These are phyloP conservation scores for Dothidotthia symphoricarpi DNA, from an alignment of 2,329 filamentous ascomycete genomes.

Conservation along the genomic window DNA sequence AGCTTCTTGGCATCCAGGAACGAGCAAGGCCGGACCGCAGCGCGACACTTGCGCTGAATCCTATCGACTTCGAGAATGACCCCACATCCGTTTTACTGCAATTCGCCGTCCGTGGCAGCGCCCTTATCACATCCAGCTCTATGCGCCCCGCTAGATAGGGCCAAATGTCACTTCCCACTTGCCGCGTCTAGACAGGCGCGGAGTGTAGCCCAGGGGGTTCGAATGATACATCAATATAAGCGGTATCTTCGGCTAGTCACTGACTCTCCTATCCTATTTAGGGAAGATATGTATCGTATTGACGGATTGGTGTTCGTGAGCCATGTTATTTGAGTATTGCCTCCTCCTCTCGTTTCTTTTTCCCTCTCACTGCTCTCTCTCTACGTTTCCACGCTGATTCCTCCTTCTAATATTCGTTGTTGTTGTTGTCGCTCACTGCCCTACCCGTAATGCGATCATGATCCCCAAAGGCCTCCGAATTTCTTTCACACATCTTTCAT, in stretches of 20 bases:
- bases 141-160: constrained; percentile 4
- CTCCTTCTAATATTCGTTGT: constrained; percentile 5
- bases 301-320: constrained; percentile 7
- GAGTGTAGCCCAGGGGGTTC: constrained; percentile 15
- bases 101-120: constrained; percentile 12
- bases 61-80: constrained; percentile 15
- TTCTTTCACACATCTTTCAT: constrained; percentile 27
- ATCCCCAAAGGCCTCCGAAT: constrained; percentile 30
- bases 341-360: constrained; percentile 17
- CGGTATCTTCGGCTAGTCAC: constrained; percentile 9
- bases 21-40: constrained; percentile 10
- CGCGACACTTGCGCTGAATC: constrained; percentile 13
- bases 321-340: constrained; percentile 17
- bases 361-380: constrained; percentile 9
- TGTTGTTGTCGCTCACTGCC: constrained; percentile 11
- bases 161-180: constrained; percentile 12
- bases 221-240: constrained; percentile 12
- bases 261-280: constrained; percentile 15
- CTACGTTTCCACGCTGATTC: constrained; percentile 3
- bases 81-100: constrained; percentile 17
- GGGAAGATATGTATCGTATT: constrained; percentile 14
- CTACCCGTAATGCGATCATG: constrained; percentile 32
- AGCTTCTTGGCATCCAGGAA: constrained; percentile 15
- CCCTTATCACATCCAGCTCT: constrained; percentile 16
- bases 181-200: constrained; percentile 13